Conservation (phyloP, 1,139 yeast genomes). For the Eremothecium cymbalariae region DNA sequence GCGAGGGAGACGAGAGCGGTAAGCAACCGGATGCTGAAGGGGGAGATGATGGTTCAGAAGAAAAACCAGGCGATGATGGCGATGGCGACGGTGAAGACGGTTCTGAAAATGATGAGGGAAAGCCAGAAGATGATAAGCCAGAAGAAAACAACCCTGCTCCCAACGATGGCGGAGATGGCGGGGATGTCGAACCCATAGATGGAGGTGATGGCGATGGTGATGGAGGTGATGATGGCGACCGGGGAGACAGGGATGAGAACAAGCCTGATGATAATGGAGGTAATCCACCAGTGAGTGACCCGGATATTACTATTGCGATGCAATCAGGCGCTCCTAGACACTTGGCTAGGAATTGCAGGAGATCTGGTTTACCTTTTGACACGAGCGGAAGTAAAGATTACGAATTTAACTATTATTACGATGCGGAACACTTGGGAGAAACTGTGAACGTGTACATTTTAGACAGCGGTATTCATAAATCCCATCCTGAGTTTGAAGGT, state of each 20-base stretch:
- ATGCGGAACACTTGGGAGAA: constrained; percentile 37
- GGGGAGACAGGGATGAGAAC: constrained; percentile 35
- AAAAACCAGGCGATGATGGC: neutral
- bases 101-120: neutral
- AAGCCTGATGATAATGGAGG: constrained; percentile 29
- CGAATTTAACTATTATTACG: constrained; percentile 37
- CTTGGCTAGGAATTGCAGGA: constrained; percentile 54
- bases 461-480: constrained; percentile 62
- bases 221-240: constrained; percentile 10
- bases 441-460: constrained; percentile 68
- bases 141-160: neutral
- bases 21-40: neutral
- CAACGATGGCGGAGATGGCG: constrained; percentile 4
- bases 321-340: constrained; percentile 61
- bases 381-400: constrained; percentile 18
- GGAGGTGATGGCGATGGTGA: constrained; percentile 10
- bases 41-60: neutral
- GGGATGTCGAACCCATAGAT: constrained; percentile 7
- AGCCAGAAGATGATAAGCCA: constrained; percentile 1
- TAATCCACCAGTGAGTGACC: constrained; percentile 35
- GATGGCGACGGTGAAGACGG: neutral
- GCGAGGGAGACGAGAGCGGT: neutral
- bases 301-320: too few relatives aligned
- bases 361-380: constrained; percentile 33
- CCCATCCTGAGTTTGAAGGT: constrained; percentile 59